Base-by-base conservation (phyloP, 2,329 filamentous ascomycete species). In the Lasiodiplodia theobromae region DNA sequence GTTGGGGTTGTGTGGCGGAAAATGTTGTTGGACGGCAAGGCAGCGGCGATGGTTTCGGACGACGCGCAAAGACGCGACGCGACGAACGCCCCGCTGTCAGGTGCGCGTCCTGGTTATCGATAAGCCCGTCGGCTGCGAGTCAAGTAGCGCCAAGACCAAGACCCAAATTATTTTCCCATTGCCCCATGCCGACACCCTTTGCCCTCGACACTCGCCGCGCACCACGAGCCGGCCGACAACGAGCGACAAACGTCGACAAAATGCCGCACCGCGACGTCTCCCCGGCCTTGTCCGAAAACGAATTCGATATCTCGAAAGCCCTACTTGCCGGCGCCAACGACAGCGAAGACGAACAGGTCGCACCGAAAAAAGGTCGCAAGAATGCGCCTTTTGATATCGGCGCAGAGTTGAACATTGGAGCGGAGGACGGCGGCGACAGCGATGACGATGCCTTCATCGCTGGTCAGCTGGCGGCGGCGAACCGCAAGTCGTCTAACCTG, bases 381-480 rank as follows among this genome's bases (percentile, higher is more conserved):
- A 49, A 68, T 31, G 34, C 34, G 34, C n/a, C 49, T 21, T 10
- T 54, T 37, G 74, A 78, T 68, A 71, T 78, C 18, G 78, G 75
- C 68, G 64, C 82, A 74, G 73, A 78, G 68, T 69, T 78, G 71
- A 70, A 77, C 70, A 69, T 77, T 74, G 86, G 83, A 1, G 80
- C 74, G 21, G 82, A 81, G 14, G 86, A 85, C 34, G 88, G 87
- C 49, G 91, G 90, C 67, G 81, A 81, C 18, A 83, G 84, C 51
- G 85, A 83, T 21, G 94, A 99, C 77, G 94, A 92, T 77, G 91
- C 91, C 0, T 98, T 97, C 76, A 99, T 99, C 80, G 93, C 94
- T 11, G 87, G 92, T 47, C 88, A 92, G 74, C 94, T 97, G 78
- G 91, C 92, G 3, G 93, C 93, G 18, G 93, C 92, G 4, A 97